A percentile compares a stretch with the other conserved stretches of the same genome.
Evolutionary conservation across 225 moss, liverwort and hornwort genomes (phyloP).

Genomic region (Sphagnum tenellum): DNA sequence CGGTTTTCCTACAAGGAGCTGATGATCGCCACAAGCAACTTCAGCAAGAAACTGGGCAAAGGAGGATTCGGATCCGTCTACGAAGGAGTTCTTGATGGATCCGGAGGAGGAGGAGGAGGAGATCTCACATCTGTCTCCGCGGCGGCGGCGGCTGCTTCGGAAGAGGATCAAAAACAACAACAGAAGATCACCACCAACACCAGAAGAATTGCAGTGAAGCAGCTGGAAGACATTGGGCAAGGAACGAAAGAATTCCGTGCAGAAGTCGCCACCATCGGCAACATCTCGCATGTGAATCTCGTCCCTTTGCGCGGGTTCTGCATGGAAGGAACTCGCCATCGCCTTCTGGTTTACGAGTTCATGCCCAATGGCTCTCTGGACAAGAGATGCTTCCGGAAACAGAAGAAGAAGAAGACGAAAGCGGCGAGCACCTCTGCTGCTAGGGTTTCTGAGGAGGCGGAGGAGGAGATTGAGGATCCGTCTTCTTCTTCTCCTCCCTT

Average conservation of each 20-base stretch:
- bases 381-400: slow-evolving; percentile 34
- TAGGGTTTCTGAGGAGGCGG: too few species aligned
- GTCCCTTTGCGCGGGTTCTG: slow-evolving; percentile 52
- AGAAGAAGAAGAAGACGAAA: too few species aligned
- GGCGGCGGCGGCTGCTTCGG: too few species aligned
- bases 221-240: slow-evolving; percentile 25
- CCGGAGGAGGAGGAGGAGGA: too few species aligned
- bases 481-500: slow-evolving; percentile 7
- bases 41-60: slow-evolving; percentile 34
- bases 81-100: slow-evolving; percentile 24
- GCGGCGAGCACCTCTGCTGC: too few species aligned
- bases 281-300: slow-evolving; percentile 45
- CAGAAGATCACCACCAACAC: slow-evolving; percentile 8
- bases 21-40: slow-evolving; percentile 41
- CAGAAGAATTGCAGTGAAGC: slow-evolving; percentile 57
- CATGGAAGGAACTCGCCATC: slow-evolving; percentile 31
- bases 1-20: slow-evolving; percentile 54
- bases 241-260: slow-evolving; percentile 38
- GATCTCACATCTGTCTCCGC: too few species aligned
- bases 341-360: slow-evolving; percentile 55
- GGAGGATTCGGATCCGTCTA: slow-evolving; percentile 54
- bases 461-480: slow-evolving; percentile 8
- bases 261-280: slow-evolving; percentile 36
- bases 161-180: too few species aligned
- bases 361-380: slow-evolving; percentile 53